A percentile compares a stretch with the other conserved stretches of the same genome.
Conservation (phyloP, 2,329 filamentous ascomycete genomes). For the Penicillium crustosum region DNA sequence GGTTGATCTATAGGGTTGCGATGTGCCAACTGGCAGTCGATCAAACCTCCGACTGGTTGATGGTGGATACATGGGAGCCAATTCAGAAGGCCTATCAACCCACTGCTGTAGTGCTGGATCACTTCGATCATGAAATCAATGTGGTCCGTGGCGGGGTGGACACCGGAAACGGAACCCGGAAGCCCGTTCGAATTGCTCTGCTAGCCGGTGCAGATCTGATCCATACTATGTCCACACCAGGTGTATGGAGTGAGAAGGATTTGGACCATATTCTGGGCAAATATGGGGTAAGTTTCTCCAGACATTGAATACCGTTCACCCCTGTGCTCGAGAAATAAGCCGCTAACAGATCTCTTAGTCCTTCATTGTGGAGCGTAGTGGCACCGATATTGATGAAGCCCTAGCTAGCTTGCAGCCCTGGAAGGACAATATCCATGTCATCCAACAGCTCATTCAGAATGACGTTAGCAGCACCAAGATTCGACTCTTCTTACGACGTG, state of each 20-base stretch:
- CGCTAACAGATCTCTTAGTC: constrained; percentile 42
- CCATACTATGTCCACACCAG: constrained; percentile 68
- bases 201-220: constrained; percentile 77
- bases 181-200: constrained; percentile 72
- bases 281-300: constrained; percentile 58
- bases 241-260: constrained; percentile 81
- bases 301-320: too few species aligned
- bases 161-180: constrained; percentile 63
- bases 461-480: constrained; percentile 83
- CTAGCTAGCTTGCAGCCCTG: constrained; percentile 77
- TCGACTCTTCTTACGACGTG: constrained; percentile 72
- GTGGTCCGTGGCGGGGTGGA: constrained; percentile 71
- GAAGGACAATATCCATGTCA: constrained; percentile 83
- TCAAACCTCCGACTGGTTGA: constrained; percentile 73
- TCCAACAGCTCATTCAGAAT: constrained; percentile 83
- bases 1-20: constrained; percentile 55
- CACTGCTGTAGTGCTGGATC: constrained; percentile 84
- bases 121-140: constrained; percentile 90
- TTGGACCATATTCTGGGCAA: constrained; percentile 82
- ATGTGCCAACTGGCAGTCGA: constrained; percentile 82
- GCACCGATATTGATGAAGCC: constrained; percentile 85
- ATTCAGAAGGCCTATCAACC: constrained; percentile 80
- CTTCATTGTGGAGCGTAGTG: constrained; percentile 83
- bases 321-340: background rate
- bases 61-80: constrained; percentile 90